A percentile compares a stretch with the other conserved stretches of the same genome.
phyloP scores from a whole-genome alignment of 768 basidiomycete species.

The Tulasnella sp. region DNA sequence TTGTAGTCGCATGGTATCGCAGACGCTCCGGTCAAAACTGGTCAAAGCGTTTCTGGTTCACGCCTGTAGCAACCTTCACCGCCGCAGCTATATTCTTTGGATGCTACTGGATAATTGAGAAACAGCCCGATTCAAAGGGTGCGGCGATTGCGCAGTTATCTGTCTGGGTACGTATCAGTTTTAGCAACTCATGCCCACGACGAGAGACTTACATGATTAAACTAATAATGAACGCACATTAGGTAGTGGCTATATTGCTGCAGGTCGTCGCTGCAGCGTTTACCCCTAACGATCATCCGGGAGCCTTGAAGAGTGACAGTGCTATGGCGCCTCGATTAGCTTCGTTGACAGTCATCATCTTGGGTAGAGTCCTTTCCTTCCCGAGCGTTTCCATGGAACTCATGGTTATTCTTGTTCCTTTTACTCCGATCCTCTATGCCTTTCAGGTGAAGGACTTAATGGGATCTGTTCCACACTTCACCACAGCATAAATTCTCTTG shows the following conservation, averaged over 20 bases:
- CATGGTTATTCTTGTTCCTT: too few species aligned
- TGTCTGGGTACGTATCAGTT: background rate
- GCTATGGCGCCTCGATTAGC: background rate
- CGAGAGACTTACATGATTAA: background rate
- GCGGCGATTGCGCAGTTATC: background rate
- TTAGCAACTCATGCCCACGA: background rate
- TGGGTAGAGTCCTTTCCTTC: background rate
- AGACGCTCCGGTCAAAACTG: too few species aligned
- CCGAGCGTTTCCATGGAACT: background rate
- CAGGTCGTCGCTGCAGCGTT: background rate
- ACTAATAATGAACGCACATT: background rate
- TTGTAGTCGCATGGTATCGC: background rate
- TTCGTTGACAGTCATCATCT: background rate
- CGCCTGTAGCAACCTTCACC: background rate
- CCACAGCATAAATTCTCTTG: background rate
- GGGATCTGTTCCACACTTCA: background rate
- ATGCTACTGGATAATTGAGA: background rate
- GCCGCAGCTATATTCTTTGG: background rate
- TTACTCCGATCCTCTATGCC: background rate
- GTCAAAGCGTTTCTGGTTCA: background rate
- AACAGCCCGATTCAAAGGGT: background rate
- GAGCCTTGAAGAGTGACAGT: background rate
- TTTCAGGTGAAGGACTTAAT: slow-evolving; percentile 5
- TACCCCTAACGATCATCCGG: background rate
- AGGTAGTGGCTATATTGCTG: background rate